These are phyloP conservation scores for Aspergillus felis DNA, from an alignment of 2,329 filamentous ascomycete species.

Conservation along the genomic window DNA sequence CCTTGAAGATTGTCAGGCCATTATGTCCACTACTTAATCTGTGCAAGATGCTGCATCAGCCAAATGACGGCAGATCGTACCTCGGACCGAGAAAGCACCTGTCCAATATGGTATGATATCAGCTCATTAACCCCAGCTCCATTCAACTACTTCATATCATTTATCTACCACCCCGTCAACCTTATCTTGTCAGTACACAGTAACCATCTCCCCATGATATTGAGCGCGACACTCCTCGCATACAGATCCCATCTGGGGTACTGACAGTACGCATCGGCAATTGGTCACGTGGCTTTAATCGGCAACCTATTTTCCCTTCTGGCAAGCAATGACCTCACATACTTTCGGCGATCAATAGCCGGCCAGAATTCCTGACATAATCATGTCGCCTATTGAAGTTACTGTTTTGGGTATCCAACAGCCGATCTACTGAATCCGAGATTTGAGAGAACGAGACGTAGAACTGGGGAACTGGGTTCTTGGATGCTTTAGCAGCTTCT, in stretches of 20 bases:
- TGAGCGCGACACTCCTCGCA: background rate
- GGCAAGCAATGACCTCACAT: background rate
- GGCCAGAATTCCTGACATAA: conserved; percentile 5
- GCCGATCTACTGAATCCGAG: conserved; percentile 1
- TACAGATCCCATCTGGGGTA: background rate
- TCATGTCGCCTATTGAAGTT: conserved; percentile 5
- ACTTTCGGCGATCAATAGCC: background rate
- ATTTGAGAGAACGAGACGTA: background rate
- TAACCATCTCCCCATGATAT: background rate
- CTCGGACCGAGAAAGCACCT: conserved; percentile 7
- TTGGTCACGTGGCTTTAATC: conserved; percentile 6
- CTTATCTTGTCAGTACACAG: background rate
- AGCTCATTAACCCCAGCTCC: background rate
- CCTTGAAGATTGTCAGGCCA: no score
- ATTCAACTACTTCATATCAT: background rate
- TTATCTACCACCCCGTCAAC: background rate
- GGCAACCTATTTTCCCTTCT: background rate
- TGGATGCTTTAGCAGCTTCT: background rate
- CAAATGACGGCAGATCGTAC: background rate
- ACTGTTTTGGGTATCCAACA: background rate
- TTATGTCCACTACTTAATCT: background rate
- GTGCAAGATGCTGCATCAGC: background rate
- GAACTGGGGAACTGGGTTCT: background rate
- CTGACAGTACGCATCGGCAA: background rate
- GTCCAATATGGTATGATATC: background rate